phyloP scores from a whole-genome alignment of 495 filamentous ascomycete genomes.

The Aspergillus avenaceus region DNA sequence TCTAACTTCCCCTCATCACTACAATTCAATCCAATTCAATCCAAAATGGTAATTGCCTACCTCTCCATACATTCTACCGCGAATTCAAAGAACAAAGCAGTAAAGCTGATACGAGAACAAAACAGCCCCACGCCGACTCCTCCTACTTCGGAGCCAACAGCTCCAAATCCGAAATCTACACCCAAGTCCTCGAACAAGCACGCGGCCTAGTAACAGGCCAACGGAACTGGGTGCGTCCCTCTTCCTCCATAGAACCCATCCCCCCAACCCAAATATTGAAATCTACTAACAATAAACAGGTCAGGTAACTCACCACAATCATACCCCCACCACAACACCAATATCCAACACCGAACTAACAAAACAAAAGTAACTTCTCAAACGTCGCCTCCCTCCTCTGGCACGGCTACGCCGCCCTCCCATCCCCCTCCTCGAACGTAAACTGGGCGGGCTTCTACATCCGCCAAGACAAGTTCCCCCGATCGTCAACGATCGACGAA shows the following conservation, averaged over 20 bases:
- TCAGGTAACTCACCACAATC: constrained; percentile 44
- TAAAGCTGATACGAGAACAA: background rate
- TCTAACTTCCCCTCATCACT: background rate
- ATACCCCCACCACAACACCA: background rate
- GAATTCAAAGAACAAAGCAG: background rate
- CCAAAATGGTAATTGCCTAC: background rate
- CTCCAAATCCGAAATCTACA: constrained; percentile 73
- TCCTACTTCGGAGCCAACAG: constrained; percentile 64
- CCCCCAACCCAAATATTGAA: background rate
- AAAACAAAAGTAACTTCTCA: constrained; percentile 67
- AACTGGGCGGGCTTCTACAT: constrained; percentile 96
- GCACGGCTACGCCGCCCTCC: constrained; percentile 78
- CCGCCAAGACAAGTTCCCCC: constrained; percentile 54
- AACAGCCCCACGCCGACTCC: constrained; percentile 83
- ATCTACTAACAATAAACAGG: constrained; percentile 32
- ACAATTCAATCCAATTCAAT: background rate
- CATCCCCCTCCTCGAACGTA: constrained; percentile 63
- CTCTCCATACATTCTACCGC: too few relatives aligned
- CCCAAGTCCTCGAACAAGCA: constrained; percentile 68
- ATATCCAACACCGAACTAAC: constrained; percentile 1
- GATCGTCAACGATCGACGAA: constrained; percentile 20
- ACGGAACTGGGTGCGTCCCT: constrained; percentile 73
- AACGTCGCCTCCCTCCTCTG: constrained; percentile 82
- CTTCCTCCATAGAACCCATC: background rate
- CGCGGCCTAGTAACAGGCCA: constrained; percentile 71